These are phyloP conservation scores for Emiliania huxleyi DNA, from an alignment of 78 protist species.

Conservation along the genomic window DNA sequence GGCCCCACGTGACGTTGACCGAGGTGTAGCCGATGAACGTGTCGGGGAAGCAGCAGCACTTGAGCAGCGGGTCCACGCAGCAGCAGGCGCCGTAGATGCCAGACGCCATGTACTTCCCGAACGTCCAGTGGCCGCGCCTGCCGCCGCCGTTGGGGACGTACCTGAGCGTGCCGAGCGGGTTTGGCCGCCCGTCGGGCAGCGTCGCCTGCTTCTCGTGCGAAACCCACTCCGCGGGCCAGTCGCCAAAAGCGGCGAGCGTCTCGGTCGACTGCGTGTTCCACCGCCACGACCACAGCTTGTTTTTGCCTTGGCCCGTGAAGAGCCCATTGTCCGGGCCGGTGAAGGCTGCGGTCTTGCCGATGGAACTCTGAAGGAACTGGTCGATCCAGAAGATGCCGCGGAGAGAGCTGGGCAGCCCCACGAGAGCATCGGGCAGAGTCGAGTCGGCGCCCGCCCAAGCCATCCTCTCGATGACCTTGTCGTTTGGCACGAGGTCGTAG, in stretches of 20 bases:
- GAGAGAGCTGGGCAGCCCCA: not conserved
- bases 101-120: not conserved
- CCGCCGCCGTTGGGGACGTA: not conserved
- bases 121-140: not conserved
- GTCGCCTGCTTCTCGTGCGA: not conserved
- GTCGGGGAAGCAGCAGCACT: not conserved
- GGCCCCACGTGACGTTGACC: not conserved
- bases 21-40: not conserved
- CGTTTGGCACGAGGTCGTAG: too few species aligned
- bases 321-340: not conserved
- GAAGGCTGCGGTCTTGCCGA: not conserved
- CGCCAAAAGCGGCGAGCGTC: not conserved
- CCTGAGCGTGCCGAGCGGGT: not conserved
- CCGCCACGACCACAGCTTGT: not conserved
- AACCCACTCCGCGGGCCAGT: not conserved
- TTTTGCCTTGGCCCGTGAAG: too few species aligned
- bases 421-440: not conserved
- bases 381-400: not conserved
- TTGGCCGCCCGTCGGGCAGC: not conserved
- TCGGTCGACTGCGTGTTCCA: not conserved
- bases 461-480: not conserved
- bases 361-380: not conserved
- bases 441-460: not conserved
- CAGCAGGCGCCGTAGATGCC: not conserved
- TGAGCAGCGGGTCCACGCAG: not conserved